Conservation (phyloP, 2,329 filamentous ascomycete species). For the Nothophaeocryptopus gaeumannii region DNA sequence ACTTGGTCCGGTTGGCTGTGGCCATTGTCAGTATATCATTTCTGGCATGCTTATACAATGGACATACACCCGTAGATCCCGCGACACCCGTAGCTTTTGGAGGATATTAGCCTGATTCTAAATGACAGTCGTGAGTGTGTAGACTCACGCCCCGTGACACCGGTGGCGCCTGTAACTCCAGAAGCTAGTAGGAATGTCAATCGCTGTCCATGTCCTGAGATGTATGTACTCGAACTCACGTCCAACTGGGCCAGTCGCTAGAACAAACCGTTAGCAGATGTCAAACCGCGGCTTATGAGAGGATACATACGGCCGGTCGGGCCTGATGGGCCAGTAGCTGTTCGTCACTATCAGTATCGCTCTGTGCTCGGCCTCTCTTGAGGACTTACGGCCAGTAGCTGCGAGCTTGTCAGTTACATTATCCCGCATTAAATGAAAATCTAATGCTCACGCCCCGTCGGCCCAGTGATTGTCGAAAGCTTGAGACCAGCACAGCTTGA, state of each 20-base stretch:
- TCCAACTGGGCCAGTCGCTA: slow-evolving; percentile 8
- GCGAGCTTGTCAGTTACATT: not conserved
- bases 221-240: no score
- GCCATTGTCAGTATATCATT: not conserved
- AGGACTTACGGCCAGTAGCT: slow-evolving; percentile 9
- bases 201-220: no score
- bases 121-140: no score
- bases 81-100: not conserved
- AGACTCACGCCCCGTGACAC: not conserved
- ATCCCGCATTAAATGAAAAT: not conserved
- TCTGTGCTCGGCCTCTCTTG: no score
- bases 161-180: not conserved
- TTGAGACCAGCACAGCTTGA: slow-evolving; percentile 26
- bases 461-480: slow-evolving; percentile 23
- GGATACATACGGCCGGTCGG: not conserved
- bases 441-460: slow-evolving; percentile 5
- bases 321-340: slow-evolving; percentile 15
- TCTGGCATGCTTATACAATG: not conserved
- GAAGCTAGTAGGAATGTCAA: no score
- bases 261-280: not conserved
- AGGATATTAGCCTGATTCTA: no score
- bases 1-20: slow-evolving; percentile 2
- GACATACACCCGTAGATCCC: slow-evolving; percentile 7
- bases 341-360: not conserved
- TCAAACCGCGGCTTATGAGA: not conserved